Evolutionary conservation across 2,329 filamentous ascomycete genomes (phyloP).

Genomic region (Phyllosticta citriasiana): DNA sequence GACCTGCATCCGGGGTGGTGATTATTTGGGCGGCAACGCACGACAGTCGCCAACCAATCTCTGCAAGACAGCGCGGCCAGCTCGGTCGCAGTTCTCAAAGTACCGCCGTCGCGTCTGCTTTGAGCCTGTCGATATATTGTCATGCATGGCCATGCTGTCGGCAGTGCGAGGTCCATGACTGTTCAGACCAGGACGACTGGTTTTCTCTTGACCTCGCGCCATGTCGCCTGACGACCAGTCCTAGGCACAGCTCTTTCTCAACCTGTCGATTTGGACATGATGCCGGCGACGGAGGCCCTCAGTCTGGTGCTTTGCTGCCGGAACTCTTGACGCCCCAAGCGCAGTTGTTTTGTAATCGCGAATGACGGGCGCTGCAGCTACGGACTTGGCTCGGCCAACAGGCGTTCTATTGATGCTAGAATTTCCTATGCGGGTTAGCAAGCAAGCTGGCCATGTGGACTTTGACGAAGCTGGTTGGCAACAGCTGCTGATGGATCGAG

Average conservation of each 20-base stretch:
- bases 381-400: neutral
- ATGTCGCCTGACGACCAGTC: neutral
- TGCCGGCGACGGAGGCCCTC: neutral
- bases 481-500: neutral
- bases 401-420: neutral
- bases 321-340: neutral
- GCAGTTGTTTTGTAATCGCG: neutral
- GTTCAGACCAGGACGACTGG: neutral
- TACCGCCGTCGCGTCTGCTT: neutral
- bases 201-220: neutral
- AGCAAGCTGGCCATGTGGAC: neutral
- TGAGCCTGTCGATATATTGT: constrained; percentile 4
- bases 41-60: neutral
- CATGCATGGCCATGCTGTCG: neutral
- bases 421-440: neutral
- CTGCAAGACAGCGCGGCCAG: neutral
- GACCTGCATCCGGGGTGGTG: neutral
- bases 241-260: neutral
- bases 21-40: constrained; percentile 5
- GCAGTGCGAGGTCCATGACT: neutral
- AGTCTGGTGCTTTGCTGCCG: neutral
- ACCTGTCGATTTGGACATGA: neutral
- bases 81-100: neutral
- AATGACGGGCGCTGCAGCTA: neutral
- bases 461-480: neutral